Conservation (phyloP, 2,329 filamentous ascomycete genomes). For the Colletotrichum kahawae region DNA sequence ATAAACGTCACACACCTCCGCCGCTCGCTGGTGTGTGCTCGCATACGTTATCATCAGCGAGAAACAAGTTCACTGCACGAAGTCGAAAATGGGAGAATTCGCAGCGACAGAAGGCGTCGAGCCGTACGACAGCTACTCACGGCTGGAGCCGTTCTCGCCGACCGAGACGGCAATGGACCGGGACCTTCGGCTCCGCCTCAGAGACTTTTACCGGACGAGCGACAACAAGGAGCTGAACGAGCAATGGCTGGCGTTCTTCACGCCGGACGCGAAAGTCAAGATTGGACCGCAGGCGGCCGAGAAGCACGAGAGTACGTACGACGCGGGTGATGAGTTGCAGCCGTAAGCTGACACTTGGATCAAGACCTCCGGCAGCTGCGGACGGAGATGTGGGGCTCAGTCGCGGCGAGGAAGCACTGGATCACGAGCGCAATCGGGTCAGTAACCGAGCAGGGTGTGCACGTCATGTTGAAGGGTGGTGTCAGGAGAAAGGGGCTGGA, state of each 20-base stretch:
- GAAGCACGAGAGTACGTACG: slow-evolving; percentile 6
- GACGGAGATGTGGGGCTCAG: slow-evolving; percentile 12
- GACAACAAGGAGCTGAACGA: slow-evolving; percentile 10
- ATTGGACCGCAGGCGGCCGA: slow-evolving; percentile 4
- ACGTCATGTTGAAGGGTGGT: slow-evolving; percentile 18
- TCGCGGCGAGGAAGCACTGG: slow-evolving; percentile 20
- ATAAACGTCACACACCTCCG: slow-evolving; percentile 2
- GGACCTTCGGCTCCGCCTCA: slow-evolving; percentile 20
- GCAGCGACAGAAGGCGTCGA: slow-evolving; percentile 11
- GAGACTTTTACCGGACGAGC: slow-evolving; percentile 21
- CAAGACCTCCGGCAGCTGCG: slow-evolving; percentile 13
- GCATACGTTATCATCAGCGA: not conserved
- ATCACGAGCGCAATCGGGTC: slow-evolving; percentile 17
- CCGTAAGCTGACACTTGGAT: not conserved
- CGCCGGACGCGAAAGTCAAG: slow-evolving; percentile 10
- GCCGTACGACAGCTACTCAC: slow-evolving; percentile 19
- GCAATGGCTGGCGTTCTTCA: slow-evolving; percentile 16
- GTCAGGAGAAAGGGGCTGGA: slow-evolving; percentile 15
- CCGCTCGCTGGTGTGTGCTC: not conserved
- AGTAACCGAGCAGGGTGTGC: slow-evolving; percentile 1
- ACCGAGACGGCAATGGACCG: slow-evolving; percentile 16
- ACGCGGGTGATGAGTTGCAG: not conserved
- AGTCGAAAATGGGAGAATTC: not conserved
- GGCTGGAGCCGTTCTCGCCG: slow-evolving; percentile 13
- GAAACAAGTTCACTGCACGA: not conserved